phyloP scores from a whole-genome alignment of 83 land plant genomes.

The Thuja plicata region DNA sequence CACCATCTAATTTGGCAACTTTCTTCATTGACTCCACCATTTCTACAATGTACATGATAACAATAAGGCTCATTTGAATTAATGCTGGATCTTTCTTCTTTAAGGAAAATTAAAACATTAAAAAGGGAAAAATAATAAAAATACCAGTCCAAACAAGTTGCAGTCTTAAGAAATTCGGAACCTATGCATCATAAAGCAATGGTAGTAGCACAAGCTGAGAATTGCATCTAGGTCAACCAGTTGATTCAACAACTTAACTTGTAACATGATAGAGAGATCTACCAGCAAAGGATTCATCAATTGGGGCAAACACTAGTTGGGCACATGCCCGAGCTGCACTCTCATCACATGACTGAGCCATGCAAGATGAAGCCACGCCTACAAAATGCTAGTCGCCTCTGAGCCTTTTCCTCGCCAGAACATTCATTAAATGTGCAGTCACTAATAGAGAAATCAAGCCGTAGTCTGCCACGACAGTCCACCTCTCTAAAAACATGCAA shows the following conservation, averaged over 20 bases:
- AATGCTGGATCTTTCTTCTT: not conserved
- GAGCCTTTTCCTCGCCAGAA: too few relatives aligned
- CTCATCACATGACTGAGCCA: too few relatives aligned
- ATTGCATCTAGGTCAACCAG: not conserved
- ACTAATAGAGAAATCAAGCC: too few relatives aligned
- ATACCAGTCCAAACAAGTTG: not conserved
- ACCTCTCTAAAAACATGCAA: too few relatives aligned
- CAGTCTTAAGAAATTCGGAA: not conserved
- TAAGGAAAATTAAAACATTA: not conserved
- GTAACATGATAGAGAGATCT: not conserved
- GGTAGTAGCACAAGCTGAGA: too few relatives aligned
- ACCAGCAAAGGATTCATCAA: too few relatives aligned
- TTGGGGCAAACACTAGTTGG: too few relatives aligned
- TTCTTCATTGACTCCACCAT: slow-evolving; percentile 67
- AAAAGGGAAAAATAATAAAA: not conserved
- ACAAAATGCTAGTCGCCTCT: too few relatives aligned
- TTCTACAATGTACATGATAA: slow-evolving; percentile 20
- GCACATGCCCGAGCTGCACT: too few relatives aligned
- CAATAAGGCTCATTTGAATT: not conserved
- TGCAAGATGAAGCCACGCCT: too few relatives aligned
- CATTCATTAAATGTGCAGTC: too few relatives aligned
- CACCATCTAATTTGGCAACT: slow-evolving; percentile 49
- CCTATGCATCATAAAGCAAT: not conserved
- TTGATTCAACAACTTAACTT: not conserved
- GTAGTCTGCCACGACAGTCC: too few relatives aligned